Evolutionary conservation across 1,284 basidiomycete genomes (phyloP).

Genomic region (Sphaerobolus stellatus): DNA sequence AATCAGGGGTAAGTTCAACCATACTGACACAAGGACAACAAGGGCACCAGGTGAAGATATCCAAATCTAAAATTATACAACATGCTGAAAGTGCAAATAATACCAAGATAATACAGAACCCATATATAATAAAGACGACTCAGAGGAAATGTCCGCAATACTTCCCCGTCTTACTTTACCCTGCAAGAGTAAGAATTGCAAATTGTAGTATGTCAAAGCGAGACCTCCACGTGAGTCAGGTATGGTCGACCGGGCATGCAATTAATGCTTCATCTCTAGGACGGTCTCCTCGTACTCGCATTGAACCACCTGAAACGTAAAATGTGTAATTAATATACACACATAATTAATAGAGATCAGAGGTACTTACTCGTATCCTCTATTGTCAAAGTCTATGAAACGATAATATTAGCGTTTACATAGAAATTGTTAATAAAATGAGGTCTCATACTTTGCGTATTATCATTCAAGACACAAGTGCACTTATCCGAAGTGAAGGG

Average conservation of each 20-base stretch:
- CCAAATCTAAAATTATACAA: too few relatives aligned
- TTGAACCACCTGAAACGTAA: conserved; percentile 8
- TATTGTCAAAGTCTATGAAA: neutral
- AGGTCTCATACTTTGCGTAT: neutral
- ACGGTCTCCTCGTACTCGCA: neutral
- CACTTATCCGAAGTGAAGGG: conserved; percentile 4
- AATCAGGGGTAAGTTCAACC: too few relatives aligned
- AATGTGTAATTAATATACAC: too few relatives aligned
- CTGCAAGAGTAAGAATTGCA: neutral
- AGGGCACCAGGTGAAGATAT: too few relatives aligned
- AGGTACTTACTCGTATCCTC: conserved; percentile 2
- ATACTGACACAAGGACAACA: too few relatives aligned
- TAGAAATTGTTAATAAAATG: neutral
- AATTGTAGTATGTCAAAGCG: neutral
- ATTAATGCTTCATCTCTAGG: neutral
- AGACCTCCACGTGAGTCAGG: neutral
- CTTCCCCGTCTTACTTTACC: neutral
- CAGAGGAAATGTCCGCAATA: neutral
- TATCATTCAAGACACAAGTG: conserved; percentile 2
- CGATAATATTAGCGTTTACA: too few relatives aligned
- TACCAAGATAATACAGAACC: too few relatives aligned
- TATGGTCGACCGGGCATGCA: neutral
- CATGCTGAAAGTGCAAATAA: too few relatives aligned
- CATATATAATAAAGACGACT: too few relatives aligned
- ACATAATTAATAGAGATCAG: neutral